Percentiles rank a stretch among this genome's conserved stretches.
Conservation (phyloP, 768 basidiomycete genomes). For the Goffeauzyma gilvescens region DNA sequence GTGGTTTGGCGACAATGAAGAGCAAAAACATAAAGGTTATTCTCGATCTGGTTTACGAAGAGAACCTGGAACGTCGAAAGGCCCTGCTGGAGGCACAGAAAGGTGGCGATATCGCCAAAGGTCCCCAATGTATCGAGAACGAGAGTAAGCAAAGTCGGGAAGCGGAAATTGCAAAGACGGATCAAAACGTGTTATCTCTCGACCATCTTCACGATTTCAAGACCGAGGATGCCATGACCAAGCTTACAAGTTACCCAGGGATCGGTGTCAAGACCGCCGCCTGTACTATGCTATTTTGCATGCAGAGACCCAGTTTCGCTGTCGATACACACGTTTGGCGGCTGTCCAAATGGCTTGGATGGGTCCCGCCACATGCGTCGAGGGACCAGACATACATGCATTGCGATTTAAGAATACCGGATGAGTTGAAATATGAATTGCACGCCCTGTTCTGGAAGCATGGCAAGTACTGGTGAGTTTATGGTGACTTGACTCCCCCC, state of each 20-base stretch:
- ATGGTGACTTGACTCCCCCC: background rate
- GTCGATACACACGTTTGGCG: conserved; percentile 28
- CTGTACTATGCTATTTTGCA: conserved; percentile 24
- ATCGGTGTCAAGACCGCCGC: conserved; percentile 26
- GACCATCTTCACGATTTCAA: conserved; percentile 23
- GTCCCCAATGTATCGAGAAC: background rate
- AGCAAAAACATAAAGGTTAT: conserved; percentile 22
- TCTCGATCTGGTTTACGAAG: conserved; percentile 14
- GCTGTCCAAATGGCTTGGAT: conserved; percentile 22
- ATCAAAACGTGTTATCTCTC: conserved; percentile 14
- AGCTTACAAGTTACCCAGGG: conserved; percentile 19
- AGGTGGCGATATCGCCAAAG: background rate
- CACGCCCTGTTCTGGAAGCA: conserved; percentile 24
- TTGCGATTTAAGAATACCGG: conserved; percentile 22
- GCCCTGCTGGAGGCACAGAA: background rate
- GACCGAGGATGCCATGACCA: conserved; percentile 20
- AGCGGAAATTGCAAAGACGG: conserved; percentile 1
- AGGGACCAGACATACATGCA: conserved; percentile 25
- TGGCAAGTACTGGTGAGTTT: conserved; percentile 18
- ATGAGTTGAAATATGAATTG: conserved; percentile 22
- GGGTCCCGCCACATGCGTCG: conserved; percentile 19
- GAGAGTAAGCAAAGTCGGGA: background rate
- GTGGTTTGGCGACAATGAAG: conserved; percentile 22
- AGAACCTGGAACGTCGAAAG: conserved; percentile 10
- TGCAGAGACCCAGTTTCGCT: conserved; percentile 20